Evolutionary conservation across 2,329 filamentous ascomycete genomes (phyloP).

Genomic region (Sporothrix luriei): DNA sequence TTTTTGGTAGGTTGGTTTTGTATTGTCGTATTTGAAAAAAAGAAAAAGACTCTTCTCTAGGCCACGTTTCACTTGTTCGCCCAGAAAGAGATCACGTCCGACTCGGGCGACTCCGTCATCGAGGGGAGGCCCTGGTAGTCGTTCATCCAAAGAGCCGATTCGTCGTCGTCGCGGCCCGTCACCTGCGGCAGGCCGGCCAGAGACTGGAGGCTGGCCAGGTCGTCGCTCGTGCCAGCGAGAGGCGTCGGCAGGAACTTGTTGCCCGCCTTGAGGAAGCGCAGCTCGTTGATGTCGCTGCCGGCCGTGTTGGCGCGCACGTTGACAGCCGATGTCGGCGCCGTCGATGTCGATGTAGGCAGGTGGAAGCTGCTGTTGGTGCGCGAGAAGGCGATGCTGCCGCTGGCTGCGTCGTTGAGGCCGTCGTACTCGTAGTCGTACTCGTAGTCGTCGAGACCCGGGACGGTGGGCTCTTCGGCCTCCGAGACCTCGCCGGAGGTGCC

Average conservation of each 20-base stretch:
- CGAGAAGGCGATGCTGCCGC: conserved; percentile 50
- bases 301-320: conserved; percentile 45
- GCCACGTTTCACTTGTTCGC: conserved; percentile 23
- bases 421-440: conserved; percentile 44
- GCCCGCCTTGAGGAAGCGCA: conserved; percentile 54
- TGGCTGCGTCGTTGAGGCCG: conserved; percentile 38
- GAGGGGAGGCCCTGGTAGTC: conserved; percentile 46
- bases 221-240: conserved; percentile 46
- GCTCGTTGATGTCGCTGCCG: conserved; percentile 57
- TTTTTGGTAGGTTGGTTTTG: conserved; percentile 8
- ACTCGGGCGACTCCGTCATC: conserved; percentile 43
- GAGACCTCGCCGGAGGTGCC: conserved; percentile 68
- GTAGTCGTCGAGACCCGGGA: conserved; percentile 47
- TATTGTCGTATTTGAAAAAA: not conserved
- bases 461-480: conserved; percentile 63
- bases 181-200: conserved; percentile 27
- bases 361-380: conserved; percentile 52
- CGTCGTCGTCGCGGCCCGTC: conserved; percentile 48
- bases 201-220: conserved; percentile 50
- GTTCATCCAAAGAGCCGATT: conserved; percentile 53
- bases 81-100: conserved; percentile 39
- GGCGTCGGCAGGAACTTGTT: conserved; percentile 50
- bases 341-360: no score
- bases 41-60: not conserved
- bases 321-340: conserved; percentile 46